Conservation (phyloP, 192 early-diverging fungal genomes). For the Umbelopsis sp. region DNA sequence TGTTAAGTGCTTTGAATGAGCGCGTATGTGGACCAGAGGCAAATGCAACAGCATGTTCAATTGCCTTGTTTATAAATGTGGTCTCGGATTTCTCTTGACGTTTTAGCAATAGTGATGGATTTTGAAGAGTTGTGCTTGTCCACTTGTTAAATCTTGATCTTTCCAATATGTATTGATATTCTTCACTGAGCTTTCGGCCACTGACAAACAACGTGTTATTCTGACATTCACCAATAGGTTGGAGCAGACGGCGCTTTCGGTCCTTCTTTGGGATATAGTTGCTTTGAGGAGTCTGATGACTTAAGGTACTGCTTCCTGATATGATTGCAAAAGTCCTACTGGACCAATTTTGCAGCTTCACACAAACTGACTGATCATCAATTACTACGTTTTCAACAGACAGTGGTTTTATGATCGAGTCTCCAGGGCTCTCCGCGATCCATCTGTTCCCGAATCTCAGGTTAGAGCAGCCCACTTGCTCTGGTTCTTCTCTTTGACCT, state of each 20-base stretch:
- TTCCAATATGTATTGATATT: conserved; percentile 56
- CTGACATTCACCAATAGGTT: neutral
- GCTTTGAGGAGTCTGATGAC: neutral
- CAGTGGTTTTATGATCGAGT: neutral
- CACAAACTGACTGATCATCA: neutral
- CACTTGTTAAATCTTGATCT: conserved; percentile 41
- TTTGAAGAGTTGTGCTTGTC: conserved; percentile 41
- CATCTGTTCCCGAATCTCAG: neutral
- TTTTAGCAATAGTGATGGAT: conserved; percentile 45
- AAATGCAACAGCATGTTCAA: neutral
- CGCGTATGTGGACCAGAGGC: neutral
- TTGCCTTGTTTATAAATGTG: neutral
- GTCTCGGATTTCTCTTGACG: neutral
- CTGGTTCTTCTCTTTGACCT: neutral
- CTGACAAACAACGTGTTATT: conserved; percentile 25
- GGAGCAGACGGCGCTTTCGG: neutral
- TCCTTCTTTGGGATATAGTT: neutral
- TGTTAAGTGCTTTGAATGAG: neutral
- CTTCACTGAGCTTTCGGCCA: conserved; percentile 45
- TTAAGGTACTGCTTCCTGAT: neutral
- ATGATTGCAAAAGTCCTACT: neutral
- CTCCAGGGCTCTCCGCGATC: neutral
- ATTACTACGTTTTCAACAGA: neutral
- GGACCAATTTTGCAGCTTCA: neutral
- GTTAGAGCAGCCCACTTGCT: neutral